Percentiles rank a stretch among this genome's conserved stretches.
Conservation (phyloP, 2,329 filamentous ascomycete species). For the Curvularia lunata region DNA sequence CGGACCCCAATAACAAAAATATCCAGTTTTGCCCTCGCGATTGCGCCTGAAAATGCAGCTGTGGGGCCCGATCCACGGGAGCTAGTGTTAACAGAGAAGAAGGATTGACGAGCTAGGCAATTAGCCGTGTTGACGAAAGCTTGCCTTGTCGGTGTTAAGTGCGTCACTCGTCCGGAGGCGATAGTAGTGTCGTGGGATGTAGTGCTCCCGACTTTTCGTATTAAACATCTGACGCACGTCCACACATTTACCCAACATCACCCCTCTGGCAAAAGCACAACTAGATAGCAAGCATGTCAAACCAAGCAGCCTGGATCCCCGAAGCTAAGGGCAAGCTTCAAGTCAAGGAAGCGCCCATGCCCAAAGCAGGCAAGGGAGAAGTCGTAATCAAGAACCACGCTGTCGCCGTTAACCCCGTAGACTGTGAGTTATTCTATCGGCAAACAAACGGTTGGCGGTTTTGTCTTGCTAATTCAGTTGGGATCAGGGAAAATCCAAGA, state of each 20-base stretch:
- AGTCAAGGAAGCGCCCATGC: conserved; percentile 39
- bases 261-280: not conserved
- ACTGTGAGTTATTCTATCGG: conserved; percentile 26
- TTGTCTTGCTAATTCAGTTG: conserved; percentile 8
- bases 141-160: not conserved
- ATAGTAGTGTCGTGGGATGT: not conserved
- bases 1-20: too few species aligned
- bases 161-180: too few species aligned
- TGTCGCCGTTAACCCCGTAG: conserved; percentile 43
- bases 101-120: not conserved
- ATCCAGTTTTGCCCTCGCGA: not conserved
- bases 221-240: not conserved
- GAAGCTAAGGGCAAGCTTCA: conserved; percentile 38
- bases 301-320: conserved; percentile 44
- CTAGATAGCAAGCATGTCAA: conserved; percentile 24
- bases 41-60: not conserved
- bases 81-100: not conserved
- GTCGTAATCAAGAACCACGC: conserved; percentile 46
- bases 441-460: not conserved
- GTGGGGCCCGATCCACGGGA: conserved; percentile 2
- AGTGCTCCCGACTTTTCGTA: too few species aligned
- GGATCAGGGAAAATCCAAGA: conserved; percentile 43
- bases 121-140: not conserved
- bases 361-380: conserved; percentile 37
- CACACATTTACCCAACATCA: not conserved